These are phyloP conservation scores for Stentor roeselii DNA, from an alignment of 73 alveolate species.

Conservation along the genomic window DNA sequence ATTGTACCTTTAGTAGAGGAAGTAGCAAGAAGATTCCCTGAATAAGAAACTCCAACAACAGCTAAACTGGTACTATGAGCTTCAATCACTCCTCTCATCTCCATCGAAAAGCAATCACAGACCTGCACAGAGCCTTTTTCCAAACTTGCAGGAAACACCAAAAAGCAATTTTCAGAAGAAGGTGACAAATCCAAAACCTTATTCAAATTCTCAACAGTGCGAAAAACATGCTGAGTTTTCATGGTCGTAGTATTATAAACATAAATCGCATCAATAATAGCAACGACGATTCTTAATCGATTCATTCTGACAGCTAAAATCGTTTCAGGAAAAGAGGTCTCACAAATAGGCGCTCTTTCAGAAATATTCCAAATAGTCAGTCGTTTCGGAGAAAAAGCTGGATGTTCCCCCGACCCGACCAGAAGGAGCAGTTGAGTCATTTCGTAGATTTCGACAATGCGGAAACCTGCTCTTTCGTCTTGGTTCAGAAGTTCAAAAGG, in stretches of 20 bases:
- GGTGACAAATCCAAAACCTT: slow-evolving; percentile 69
- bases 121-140: slow-evolving; percentile 70
- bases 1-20: slow-evolving; percentile 74
- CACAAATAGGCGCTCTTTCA: slow-evolving; percentile 50
- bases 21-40: slow-evolving; percentile 74
- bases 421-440: slow-evolving; percentile 66
- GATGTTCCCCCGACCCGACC: slow-evolving; percentile 69
- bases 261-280: slow-evolving; percentile 64
- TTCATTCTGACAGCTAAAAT: slow-evolving; percentile 66
- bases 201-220: slow-evolving; percentile 50
- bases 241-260: slow-evolving; percentile 59
- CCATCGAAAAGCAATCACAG: slow-evolving; percentile 61
- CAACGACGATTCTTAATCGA: slow-evolving; percentile 63
- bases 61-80: slow-evolving; percentile 78
- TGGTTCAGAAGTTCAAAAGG: slow-evolving; percentile 36
- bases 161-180: slow-evolving; percentile 42
- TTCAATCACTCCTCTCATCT: slow-evolving; percentile 44
- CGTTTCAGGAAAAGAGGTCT: slow-evolving; percentile 57
- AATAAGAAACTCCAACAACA: slow-evolving; percentile 55
- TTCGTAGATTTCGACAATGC: slow-evolving; percentile 78
- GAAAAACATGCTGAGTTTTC: slow-evolving; percentile 47
- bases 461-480: slow-evolving; percentile 64
- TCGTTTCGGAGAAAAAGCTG: slow-evolving; percentile 60
- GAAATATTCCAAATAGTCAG: slow-evolving; percentile 73
- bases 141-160: slow-evolving; percentile 56